Evolutionary conservation across 2,329 filamentous ascomycete species (phyloP).

Genomic region (Seiridium cupressi): DNA sequence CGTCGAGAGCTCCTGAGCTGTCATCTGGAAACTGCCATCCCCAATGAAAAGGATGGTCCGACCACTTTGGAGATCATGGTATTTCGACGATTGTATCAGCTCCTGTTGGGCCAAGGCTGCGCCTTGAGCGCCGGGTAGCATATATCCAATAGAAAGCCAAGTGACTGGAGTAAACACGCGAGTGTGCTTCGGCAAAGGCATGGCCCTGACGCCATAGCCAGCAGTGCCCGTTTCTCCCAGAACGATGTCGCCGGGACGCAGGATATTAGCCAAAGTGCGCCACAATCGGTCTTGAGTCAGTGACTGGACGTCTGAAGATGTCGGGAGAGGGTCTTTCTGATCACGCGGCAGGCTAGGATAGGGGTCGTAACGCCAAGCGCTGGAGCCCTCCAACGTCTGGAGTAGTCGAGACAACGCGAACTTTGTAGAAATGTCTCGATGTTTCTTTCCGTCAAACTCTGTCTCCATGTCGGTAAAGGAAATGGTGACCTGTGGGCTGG

Average conservation of each 20-base stretch:
- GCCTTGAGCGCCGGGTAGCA: constrained; percentile 55
- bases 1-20: constrained; percentile 63
- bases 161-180: constrained; percentile 49
- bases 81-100: constrained; percentile 18
- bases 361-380: not conserved
- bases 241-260: constrained; percentile 52
- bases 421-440: not conserved
- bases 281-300: constrained; percentile 43
- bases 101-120: constrained; percentile 54
- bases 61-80: constrained; percentile 13
- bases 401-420: not conserved
- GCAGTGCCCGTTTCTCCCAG: constrained; percentile 59
- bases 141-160: constrained; percentile 61
- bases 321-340: not conserved
- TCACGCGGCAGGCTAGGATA: not conserved
- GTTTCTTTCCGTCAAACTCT: not conserved
- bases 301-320: not conserved
- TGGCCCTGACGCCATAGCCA: constrained; percentile 49
- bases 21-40: constrained; percentile 66
- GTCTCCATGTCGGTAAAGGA: not conserved
- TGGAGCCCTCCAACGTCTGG: not conserved
- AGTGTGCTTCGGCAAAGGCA: constrained; percentile 46
- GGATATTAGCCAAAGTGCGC: constrained; percentile 41
- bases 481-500: constrained; percentile 26
- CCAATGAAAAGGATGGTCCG: constrained; percentile 59